phyloP scores from a whole-genome alignment of 2,329 filamentous ascomycete genomes.

The Simplicillium aogashimaense region DNA sequence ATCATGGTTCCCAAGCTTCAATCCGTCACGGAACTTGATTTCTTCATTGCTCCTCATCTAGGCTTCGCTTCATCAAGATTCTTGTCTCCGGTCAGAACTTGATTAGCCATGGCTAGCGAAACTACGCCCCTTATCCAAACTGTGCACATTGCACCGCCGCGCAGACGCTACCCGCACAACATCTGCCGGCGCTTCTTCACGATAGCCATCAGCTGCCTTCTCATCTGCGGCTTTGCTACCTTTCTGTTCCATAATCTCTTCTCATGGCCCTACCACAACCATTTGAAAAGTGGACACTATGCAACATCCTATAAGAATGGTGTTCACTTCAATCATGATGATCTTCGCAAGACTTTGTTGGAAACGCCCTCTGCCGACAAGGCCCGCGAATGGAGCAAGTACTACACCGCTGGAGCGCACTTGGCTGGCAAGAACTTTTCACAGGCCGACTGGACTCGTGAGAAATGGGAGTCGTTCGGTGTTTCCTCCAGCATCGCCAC shows the following conservation, averaged over 20 bases:
- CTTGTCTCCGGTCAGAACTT: background rate
- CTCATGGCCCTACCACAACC: conserved; percentile 22
- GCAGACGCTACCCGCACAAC: conserved; percentile 47
- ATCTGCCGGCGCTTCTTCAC: conserved; percentile 58
- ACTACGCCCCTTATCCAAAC: conserved; percentile 58
- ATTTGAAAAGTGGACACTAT: conserved; percentile 18
- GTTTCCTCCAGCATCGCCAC: conserved; percentile 52
- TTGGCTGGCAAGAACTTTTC: conserved; percentile 69
- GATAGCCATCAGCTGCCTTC: conserved; percentile 44
- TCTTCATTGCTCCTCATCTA: conserved; percentile 1
- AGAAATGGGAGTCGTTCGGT: conserved; percentile 65
- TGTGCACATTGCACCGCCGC: conserved; percentile 42
- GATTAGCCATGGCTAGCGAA: conserved; percentile 32
- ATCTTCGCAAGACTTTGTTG: conserved; percentile 47
- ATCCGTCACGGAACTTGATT: background rate
- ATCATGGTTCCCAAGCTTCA: conserved; percentile 23
- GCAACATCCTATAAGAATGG: conserved; percentile 15
- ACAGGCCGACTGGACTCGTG: conserved; percentile 62
- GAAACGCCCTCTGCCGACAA: conserved; percentile 46
- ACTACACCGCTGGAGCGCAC: conserved; percentile 69
- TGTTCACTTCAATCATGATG: conserved; percentile 27
- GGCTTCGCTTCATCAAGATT: background rate
- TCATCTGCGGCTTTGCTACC: conserved; percentile 38
- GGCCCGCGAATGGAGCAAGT: conserved; percentile 62
- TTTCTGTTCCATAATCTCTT: conserved; percentile 39